Conservation (phyloP, 2,329 filamentous ascomycete genomes). For the Cladosporium velox region DNA sequence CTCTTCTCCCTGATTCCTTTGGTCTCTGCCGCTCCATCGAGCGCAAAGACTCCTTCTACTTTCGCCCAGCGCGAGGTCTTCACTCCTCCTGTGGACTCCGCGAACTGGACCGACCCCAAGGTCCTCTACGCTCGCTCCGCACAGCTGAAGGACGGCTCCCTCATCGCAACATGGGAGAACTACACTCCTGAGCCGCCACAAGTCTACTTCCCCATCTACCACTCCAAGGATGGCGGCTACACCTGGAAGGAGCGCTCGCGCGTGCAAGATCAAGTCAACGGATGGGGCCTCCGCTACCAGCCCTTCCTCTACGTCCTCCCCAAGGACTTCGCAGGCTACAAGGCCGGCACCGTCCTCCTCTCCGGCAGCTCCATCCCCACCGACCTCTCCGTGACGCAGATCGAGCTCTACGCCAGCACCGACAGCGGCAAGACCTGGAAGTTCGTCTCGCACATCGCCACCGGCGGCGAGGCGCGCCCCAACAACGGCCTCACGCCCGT, state of each 20-base stretch:
- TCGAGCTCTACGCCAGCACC: constrained; percentile 65
- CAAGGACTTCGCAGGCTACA: constrained; percentile 56
- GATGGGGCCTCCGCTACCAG: constrained; percentile 66
- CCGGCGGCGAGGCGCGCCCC: constrained; percentile 63
- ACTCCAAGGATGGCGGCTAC: constrained; percentile 85
- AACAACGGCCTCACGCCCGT: constrained; percentile 68
- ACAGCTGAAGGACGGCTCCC: constrained; percentile 41
- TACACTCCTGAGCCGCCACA: constrained; percentile 48
- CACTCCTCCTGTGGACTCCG: constrained; percentile 7
- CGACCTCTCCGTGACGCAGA: constrained; percentile 61
- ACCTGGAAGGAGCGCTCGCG: constrained; percentile 71
- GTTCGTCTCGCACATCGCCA: constrained; percentile 66
- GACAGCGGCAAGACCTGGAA: constrained; percentile 61
- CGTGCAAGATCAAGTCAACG: constrained; percentile 63
- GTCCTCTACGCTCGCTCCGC: constrained; percentile 51
- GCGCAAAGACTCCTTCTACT: background rate
- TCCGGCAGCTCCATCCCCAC: constrained; percentile 60
- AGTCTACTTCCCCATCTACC: constrained; percentile 66
- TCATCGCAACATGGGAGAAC: constrained; percentile 58
- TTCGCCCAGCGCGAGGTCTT: constrained; percentile 16
- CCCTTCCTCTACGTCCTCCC: constrained; percentile 66
- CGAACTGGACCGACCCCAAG: constrained; percentile 17
- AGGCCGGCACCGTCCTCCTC: constrained; percentile 62
- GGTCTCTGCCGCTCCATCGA: background rate
- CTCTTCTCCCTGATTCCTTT: constrained; percentile 11